Conservation (phyloP, 1,284 basidiomycete species). For the Blastosporella zonata region DNA sequence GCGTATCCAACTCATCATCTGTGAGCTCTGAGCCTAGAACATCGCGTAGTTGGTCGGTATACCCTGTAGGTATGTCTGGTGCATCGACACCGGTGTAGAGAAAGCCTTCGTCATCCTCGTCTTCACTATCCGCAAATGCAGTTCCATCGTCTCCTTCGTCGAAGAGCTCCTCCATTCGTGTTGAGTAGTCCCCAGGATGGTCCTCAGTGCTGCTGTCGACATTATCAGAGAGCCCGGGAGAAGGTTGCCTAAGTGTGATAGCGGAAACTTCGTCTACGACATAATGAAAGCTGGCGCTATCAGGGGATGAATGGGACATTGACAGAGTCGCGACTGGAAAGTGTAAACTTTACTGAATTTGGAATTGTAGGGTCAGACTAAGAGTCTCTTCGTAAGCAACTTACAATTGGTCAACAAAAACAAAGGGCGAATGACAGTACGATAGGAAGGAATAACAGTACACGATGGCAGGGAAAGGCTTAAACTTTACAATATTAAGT, state of each 20-base stretch:
- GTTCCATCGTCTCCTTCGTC: slow-evolving; percentile 47
- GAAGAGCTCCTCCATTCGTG: slow-evolving; percentile 72
- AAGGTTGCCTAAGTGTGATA: slow-evolving; percentile 14
- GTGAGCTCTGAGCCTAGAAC: slow-evolving; percentile 66
- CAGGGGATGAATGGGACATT: slow-evolving; percentile 15
- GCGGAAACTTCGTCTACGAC: slow-evolving; percentile 4
- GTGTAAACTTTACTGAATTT: too few species aligned
- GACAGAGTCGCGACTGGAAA: too few species aligned
- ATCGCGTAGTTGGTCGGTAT: slow-evolving; percentile 68
- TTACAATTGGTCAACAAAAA: too few species aligned
- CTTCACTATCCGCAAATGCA: slow-evolving; percentile 37
- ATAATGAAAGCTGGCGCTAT: neutral
- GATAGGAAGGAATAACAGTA: slow-evolving; percentile 9
- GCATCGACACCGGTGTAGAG: slow-evolving; percentile 72
- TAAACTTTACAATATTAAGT: slow-evolving; percentile 1
- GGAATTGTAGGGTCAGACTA: too few species aligned
- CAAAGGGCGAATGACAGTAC: too few species aligned
- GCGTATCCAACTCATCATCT: slow-evolving; percentile 42
- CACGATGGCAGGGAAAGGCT: neutral
- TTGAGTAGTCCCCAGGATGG: slow-evolving; percentile 57
- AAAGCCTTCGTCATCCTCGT: slow-evolving; percentile 62
- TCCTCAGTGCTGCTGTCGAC: slow-evolving; percentile 25
- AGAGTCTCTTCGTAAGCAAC: slow-evolving; percentile 9
- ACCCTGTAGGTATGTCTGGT: slow-evolving; percentile 38
- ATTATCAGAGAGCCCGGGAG: slow-evolving; percentile 28